Conservation (phyloP, 2,329 filamentous ascomycete genomes). For the Alternaria viburni region DNA sequence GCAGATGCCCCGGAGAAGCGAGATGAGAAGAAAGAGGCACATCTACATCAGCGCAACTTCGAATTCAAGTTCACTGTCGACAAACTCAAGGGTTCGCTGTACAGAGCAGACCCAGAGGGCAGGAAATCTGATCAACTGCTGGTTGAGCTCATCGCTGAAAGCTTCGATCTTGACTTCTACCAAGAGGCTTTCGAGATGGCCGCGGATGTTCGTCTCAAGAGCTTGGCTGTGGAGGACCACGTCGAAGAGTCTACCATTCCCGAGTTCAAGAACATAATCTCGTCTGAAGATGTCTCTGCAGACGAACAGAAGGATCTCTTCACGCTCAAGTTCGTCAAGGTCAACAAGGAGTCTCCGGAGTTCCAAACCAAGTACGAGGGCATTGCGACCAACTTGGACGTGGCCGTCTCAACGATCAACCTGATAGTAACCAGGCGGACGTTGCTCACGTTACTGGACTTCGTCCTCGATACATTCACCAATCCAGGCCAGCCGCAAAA, state of each 20-base stretch:
- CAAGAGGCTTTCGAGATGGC: constrained; percentile 91
- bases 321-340: constrained; percentile 84
- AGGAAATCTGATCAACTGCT: constrained; percentile 79
- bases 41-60: constrained; percentile 87
- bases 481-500: constrained; percentile 60
- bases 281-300: constrained; percentile 75
- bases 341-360: constrained; percentile 90
- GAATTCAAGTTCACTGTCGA: constrained; percentile 98
- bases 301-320: constrained; percentile 82
- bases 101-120: constrained; percentile 80
- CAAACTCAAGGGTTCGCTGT: constrained; percentile 90
- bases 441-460: constrained; percentile 88
- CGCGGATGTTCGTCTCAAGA: constrained; percentile 86
- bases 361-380: constrained; percentile 92
- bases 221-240: constrained; percentile 90
- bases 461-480: constrained; percentile 90
- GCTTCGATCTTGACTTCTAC: constrained; percentile 86
- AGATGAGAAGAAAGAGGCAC: constrained; percentile 50
- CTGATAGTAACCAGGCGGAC: constrained; percentile 93
- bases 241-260: constrained; percentile 83
- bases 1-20: constrained; percentile 71
- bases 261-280: constrained; percentile 98
- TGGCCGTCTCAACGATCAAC: constrained; percentile 93
- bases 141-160: constrained; percentile 88
- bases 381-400: constrained; percentile 90